phyloP scores from a whole-genome alignment of 495 filamentous ascomycete genomes.

The Collariella sp. region DNA sequence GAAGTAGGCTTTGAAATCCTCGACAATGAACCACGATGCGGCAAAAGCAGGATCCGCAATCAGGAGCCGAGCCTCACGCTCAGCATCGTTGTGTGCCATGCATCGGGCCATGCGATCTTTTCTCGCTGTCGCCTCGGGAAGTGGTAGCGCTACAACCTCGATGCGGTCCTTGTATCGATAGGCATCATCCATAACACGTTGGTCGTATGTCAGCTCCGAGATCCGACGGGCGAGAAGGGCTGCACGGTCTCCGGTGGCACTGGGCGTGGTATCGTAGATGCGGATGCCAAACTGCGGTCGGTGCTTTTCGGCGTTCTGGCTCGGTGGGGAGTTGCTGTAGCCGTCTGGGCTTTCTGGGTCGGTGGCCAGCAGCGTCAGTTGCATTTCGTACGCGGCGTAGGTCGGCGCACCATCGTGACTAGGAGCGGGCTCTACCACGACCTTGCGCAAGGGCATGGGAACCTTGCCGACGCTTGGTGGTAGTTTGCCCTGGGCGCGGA shows the following conservation, averaged over 20 bases:
- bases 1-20: neutral
- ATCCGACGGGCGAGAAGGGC: neutral
- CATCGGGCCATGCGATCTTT: neutral
- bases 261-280: constrained; percentile 1
- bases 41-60: neutral
- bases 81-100: neutral
- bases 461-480: neutral
- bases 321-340: neutral
- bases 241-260: neutral
- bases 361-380: neutral
- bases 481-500: neutral
- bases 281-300: constrained; percentile 1
- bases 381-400: neutral
- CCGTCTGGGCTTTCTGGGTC: neutral
- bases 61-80: neutral
- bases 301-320: neutral
- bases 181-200: neutral
- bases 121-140: neutral
- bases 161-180: neutral
- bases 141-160: neutral
- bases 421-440: constrained; percentile 1
- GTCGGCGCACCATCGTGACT: constrained; percentile 1
- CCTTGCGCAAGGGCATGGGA: neutral
- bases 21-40: neutral
- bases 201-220: neutral